Base-by-base conservation (phyloP, 768 basidiomycete genomes). In the Hericium erinaceus region DNA sequence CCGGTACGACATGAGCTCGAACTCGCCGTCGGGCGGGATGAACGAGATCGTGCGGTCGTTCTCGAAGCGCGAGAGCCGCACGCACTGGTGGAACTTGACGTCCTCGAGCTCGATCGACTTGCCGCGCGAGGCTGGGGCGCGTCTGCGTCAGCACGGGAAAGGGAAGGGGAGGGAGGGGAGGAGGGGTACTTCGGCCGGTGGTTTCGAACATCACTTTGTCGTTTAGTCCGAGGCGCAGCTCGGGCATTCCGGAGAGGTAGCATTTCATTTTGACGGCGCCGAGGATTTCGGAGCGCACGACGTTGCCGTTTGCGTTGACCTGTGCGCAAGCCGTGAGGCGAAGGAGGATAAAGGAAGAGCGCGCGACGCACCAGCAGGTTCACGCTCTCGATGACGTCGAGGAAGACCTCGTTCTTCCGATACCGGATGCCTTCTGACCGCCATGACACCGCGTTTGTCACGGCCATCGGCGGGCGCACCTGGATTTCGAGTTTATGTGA, bases 241-340 rank as follows among this genome's bases (percentile, higher is more conserved):
- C 97, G 16, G 97, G 97, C 97, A 98, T 99, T n/a, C 97, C 97
- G 9, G 92, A 94, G 2, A 99, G 80, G 69, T 98, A 99, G 69
- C 95, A 98, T 72, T 98, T 98, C 97, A 98, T 98, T 80, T 99
- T 98, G 66, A 99, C 82, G 0, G 94, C 93, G n/a, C 97, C 97
- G 2, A 98, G 75, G 64, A 99, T 98, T 72, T 99, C 97, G 15
- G 92, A 94, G 50, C 97, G 86, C 15, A 98, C 92, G 38, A 99
- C 97, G 66, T 93, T 95, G 39, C 95, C 95, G 62, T 91, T 92
- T 7, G 95, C 87, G 67, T 99, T 99, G 54, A 98, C 94, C 93
- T 95, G 65, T 2, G 49, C 20, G 54, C 52, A 51, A 28, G n/a
- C 16, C 2, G 33, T 2, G 4, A 18, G 16, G 5, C 8, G 33